A percentile compares a stretch with the other conserved stretches of the same genome.
phyloP scores from a whole-genome alignment of 768 basidiomycete species.

The Suillus clintonianus region DNA sequence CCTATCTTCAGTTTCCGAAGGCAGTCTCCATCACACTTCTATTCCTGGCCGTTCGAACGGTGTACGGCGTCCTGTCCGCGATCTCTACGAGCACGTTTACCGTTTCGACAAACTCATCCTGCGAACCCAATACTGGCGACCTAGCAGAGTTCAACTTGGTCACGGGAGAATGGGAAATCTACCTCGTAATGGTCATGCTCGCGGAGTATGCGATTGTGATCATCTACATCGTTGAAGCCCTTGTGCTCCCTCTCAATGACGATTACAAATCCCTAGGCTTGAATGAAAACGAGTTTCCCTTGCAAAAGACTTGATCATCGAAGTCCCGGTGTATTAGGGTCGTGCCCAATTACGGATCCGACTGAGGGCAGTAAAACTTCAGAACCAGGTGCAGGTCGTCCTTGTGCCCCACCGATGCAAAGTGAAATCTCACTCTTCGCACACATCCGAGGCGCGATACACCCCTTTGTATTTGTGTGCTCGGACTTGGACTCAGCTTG shows the following conservation, averaged over 20 bases:
- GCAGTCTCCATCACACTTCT: slow-evolving; percentile 59
- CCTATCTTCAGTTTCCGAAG: slow-evolving; percentile 47
- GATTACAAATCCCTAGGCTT: slow-evolving; percentile 27
- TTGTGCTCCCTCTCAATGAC: slow-evolving; percentile 28
- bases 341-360: neutral
- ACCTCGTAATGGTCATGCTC: slow-evolving; percentile 56
- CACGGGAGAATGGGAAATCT: slow-evolving; percentile 59
- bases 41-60: slow-evolving; percentile 50
- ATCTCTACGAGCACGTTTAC: slow-evolving; percentile 52
- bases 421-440: neutral
- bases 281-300: slow-evolving; percentile 24
- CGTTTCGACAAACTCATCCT: slow-evolving; percentile 25
- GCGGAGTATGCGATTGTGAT: slow-evolving; percentile 57
- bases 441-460: neutral
- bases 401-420: neutral
- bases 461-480: too few relatives aligned
- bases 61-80: slow-evolving; percentile 57
- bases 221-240: slow-evolving; percentile 42
- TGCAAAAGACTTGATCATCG: neutral
- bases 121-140: slow-evolving; percentile 13
- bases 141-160: slow-evolving; percentile 59
- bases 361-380: too few relatives aligned
- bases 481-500: neutral
- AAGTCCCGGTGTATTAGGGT: neutral
- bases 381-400: neutral